A percentile compares a stretch with the other conserved stretches of the same genome.
Conservation (phyloP, 805 yeast genomes). For the Ogataea trehaloabstinens region DNA sequence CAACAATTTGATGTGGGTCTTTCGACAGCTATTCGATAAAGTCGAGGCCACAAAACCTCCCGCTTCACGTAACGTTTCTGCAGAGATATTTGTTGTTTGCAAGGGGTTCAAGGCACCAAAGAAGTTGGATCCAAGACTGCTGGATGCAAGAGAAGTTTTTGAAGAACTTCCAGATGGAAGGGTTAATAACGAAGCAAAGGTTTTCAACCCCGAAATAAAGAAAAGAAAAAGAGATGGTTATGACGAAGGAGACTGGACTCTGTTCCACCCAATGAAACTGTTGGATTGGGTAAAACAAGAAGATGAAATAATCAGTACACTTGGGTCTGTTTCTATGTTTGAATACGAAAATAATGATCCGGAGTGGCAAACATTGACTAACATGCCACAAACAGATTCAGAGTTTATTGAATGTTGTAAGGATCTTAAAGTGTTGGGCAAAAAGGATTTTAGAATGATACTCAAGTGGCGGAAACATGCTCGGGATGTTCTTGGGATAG, state of each 20-base stretch:
- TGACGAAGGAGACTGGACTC: conserved; percentile 84
- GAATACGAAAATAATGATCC: conserved; percentile 59
- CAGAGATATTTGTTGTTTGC: conserved; percentile 97
- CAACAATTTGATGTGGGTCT: conserved; percentile 95
- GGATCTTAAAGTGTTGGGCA: conserved; percentile 92
- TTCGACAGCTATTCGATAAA: conserved; percentile 90
- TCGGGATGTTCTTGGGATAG: conserved; percentile 70
- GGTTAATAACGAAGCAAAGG: conserved; percentile 83
- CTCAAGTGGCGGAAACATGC: conserved; percentile 88
- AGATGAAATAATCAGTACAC: conserved; percentile 78
- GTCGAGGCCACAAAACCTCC: conserved; percentile 99
- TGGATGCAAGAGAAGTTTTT: conserved; percentile 91
- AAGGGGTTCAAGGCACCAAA: conserved; percentile 95
- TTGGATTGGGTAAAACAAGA: conserved; percentile 72
- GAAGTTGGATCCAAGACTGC: conserved; percentile 84
- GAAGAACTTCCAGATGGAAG: conserved; percentile 81
- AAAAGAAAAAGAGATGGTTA: conserved; percentile 93
- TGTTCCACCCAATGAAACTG: conserved; percentile 68
- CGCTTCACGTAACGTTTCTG: conserved; percentile 97
- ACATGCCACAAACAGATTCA: conserved; percentile 70
- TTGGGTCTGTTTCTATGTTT: conserved; percentile 72
- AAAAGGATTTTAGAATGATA: conserved; percentile 83
- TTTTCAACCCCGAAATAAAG: conserved; percentile 91
- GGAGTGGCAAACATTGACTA: conserved; percentile 70
- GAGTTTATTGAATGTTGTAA: conserved; percentile 82